Base-by-base conservation (phyloP, 495 filamentous ascomycete genomes). In the Hypoxylon cercidicola region DNA sequence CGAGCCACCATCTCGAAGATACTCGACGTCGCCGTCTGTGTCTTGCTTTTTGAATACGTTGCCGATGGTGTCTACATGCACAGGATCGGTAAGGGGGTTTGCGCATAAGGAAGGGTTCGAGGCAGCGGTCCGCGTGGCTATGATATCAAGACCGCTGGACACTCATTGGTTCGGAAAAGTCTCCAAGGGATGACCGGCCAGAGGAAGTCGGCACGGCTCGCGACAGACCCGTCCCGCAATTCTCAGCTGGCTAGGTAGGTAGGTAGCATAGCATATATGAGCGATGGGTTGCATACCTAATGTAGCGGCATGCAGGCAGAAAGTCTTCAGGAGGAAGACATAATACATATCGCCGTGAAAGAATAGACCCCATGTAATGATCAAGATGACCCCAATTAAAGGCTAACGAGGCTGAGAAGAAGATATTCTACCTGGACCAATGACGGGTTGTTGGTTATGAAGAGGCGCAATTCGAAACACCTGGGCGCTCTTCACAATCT, bases 41-140 rank as follows among this genome's bases (percentile, higher is more conserved):
- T 32, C 30, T 32, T 32, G 30, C 10, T 32, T 32, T 32, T 32
- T 1, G 10, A 32, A 32, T 32, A 11, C 3, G 30, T 40, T 40
- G 13, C 37, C 15, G 7, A 15, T 40, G 37, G 37, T 40, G 37
- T 40, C 7, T 16, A 40, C 3, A 40, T 12, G 37, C 9, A 40
- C n/a, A 16, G 2, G 37, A 40, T 40, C 37, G 9, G 3, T 12
- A 16, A 40, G 37, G n/a, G 37, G 1, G 4, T 40, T 40, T 40
- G 8, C 21, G 11, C 28, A 35, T 18, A 37, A 47, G 43, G 56
- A 32, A 58, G 54, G 50, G 67, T 45, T 47, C 20, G 50, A 60
- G 19, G 68, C 51, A 62, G 40, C 53, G 30, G 44, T 44, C 58
- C 44, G n/a, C n/a, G n/a, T n/a, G n/a, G n/a, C n/a, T n/a, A n/a